A percentile compares a stretch with the other conserved stretches of the same genome.
Conservation (phyloP, 805 yeast species). For the Tetrapisispora fleetii region DNA sequence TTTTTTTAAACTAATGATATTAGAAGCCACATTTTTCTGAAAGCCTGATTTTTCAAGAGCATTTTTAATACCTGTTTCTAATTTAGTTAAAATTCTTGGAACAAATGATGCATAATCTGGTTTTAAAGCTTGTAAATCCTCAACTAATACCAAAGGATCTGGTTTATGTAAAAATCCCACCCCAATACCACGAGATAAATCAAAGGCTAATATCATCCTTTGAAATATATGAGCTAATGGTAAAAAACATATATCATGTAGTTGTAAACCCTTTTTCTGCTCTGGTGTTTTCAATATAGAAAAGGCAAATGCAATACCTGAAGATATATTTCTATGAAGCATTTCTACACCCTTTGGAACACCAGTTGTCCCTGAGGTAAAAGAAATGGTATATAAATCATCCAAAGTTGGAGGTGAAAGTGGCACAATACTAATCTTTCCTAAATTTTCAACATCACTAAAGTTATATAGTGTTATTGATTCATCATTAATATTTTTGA, state of each 20-base stretch:
- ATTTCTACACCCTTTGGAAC: conserved; percentile 61
- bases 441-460: conserved; percentile 34
- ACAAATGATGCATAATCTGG: conserved; percentile 50
- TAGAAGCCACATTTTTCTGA: conserved; percentile 18
- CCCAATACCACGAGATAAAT: conserved; percentile 38
- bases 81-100: conserved; percentile 53
- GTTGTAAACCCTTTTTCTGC: conserved; percentile 18
- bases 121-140: conserved; percentile 44
- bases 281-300: conserved; percentile 26
- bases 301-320: conserved; percentile 39
- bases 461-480: conserved; percentile 34
- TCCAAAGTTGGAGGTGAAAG: conserved; percentile 42
- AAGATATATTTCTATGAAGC: conserved; percentile 41
- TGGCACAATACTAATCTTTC: conserved; percentile 34
- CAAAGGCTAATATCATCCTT: conserved; percentile 36
- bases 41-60: conserved; percentile 17
- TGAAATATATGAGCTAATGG: conserved; percentile 55
- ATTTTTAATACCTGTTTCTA: conserved; percentile 51
- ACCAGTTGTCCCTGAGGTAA: conserved; percentile 72
- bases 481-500: conserved; percentile 24
- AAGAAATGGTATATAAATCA: conserved; percentile 50
- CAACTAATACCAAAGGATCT: conserved; percentile 42
- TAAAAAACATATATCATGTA: conserved; percentile 34
- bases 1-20: conserved; percentile 18
- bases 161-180: conserved; percentile 49